These are phyloP conservation scores for Apiotrichum gamsii DNA, from an alignment of 1,284 basidiomycete genomes.

Conservation along the genomic window DNA sequence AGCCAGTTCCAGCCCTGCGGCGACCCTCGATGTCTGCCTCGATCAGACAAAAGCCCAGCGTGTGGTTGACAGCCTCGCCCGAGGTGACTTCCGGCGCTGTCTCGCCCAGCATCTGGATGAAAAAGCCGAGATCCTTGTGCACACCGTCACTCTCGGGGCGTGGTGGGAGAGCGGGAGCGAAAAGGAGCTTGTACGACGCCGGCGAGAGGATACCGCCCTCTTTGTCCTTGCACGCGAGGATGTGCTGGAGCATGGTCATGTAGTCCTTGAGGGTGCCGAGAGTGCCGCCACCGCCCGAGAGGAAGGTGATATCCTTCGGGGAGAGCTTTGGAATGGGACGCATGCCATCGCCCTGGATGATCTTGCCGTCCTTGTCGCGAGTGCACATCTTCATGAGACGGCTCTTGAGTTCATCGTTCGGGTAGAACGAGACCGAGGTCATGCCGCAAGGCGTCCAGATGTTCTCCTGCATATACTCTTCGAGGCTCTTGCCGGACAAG, in stretches of 20 bases:
- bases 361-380: conserved; percentile 8
- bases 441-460: conserved; percentile 15
- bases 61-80: conserved; percentile 8
- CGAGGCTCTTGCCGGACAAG: conserved; percentile 26
- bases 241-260: conserved; percentile 21
- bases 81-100: conserved; percentile 5
- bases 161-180: conserved; percentile 18
- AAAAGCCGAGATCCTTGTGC: conserved; percentile 8
- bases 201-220: conserved; percentile 18
- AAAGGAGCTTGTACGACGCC: conserved; percentile 21
- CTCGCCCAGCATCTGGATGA: conserved; percentile 3
- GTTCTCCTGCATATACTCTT: conserved; percentile 27
- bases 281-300: conserved; percentile 32
- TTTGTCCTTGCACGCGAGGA: conserved; percentile 8
- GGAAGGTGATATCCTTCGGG: conserved; percentile 6
- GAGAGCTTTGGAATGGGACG: conserved; percentile 1
- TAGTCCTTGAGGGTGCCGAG: conserved; percentile 33
- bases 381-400: conserved; percentile 13
- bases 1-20: conserved; percentile 10
- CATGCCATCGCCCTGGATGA: conserved; percentile 8
- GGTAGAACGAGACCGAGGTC: conserved; percentile 28
- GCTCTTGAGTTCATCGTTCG: conserved; percentile 12
- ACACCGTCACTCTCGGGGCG: conserved; percentile 7
- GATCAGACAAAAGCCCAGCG: conserved; percentile 6
- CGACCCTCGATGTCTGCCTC: conserved; percentile 7